phyloP scores from a whole-genome alignment of 495 filamentous ascomycete species.

The Terfezia boudieri region DNA sequence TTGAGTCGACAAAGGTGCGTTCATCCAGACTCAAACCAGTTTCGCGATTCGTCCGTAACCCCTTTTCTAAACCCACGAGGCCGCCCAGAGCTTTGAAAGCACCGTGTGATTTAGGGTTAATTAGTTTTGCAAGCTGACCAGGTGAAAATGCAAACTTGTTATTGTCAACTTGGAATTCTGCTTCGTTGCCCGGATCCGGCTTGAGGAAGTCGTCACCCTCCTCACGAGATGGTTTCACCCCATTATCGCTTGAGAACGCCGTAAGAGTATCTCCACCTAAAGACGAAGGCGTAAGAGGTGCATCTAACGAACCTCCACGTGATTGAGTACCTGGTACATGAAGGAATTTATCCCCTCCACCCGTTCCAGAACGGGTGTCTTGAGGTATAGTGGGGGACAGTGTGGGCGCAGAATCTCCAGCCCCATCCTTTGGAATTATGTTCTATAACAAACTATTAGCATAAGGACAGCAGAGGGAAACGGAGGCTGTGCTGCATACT shows the following conservation, averaged over 20 bases:
- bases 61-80: constrained; percentile 49
- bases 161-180: constrained; percentile 47
- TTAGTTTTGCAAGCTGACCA: constrained; percentile 54
- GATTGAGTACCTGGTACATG: background rate
- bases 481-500: background rate
- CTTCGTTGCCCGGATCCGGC: constrained; percentile 48
- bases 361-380: background rate
- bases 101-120: constrained; percentile 58
- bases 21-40: constrained; percentile 62
- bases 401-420: background rate
- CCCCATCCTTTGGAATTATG: background rate
- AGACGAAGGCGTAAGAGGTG: background rate
- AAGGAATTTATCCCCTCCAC: background rate
- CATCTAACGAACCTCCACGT: background rate
- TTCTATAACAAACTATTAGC: background rate
- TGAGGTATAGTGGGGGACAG: background rate
- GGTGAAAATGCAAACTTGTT: constrained; percentile 69
- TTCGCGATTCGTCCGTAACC: constrained; percentile 43
- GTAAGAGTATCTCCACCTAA: background rate
- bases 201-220: constrained; percentile 38
- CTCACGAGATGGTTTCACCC: constrained; percentile 1
- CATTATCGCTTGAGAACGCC: background rate
- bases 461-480: background rate
- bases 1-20: constrained; percentile 32
- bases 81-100: constrained; percentile 67